Evolutionary conservation across 2,329 filamentous ascomycete species (phyloP).

Genomic region (Knoxdaviesia proteae): DNA sequence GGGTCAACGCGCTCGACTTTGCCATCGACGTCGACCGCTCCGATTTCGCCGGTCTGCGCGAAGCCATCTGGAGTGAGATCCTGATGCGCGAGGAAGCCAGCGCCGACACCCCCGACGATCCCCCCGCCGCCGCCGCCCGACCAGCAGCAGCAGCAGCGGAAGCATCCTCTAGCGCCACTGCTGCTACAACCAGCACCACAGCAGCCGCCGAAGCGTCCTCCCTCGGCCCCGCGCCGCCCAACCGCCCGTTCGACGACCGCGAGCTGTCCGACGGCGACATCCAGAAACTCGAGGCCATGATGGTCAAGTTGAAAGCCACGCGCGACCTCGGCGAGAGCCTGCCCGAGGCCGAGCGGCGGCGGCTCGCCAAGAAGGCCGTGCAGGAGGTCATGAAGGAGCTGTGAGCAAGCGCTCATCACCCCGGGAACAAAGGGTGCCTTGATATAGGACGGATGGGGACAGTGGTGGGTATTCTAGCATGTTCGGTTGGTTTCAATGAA

Average conservation of each 20-base stretch:
- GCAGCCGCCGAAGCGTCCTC: no score
- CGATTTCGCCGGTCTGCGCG: constrained; percentile 30
- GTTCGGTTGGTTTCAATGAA: no score
- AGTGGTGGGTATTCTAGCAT: no score
- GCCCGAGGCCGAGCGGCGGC: constrained; percentile 37
- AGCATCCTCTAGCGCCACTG: no score
- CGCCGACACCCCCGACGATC: constrained; percentile 1
- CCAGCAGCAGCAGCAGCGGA: constrained; percentile 1
- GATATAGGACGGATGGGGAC: no score
- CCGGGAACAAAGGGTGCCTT: background rate
- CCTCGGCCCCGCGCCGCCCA: no score
- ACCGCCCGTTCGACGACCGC: constrained; percentile 9
- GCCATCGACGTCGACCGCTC: constrained; percentile 22
- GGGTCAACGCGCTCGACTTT: constrained; percentile 27
- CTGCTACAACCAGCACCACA: no score
- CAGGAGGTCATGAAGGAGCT: constrained; percentile 43
- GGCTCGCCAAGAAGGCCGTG: constrained; percentile 39
- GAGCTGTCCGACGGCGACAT: constrained; percentile 28
- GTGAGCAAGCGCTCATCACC: constrained; percentile 8
- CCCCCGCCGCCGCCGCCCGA: constrained; percentile 3
- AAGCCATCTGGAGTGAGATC: constrained; percentile 27
- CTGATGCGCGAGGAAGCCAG: constrained; percentile 10
- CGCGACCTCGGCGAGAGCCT: constrained; percentile 37
- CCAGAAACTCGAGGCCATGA: constrained; percentile 39
- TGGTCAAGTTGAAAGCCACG: constrained; percentile 41